Percentiles rank a stretch among this genome's conserved stretches.
Conservation (phyloP, 768 basidiomycete species). For the Lenzites betulinus region DNA sequence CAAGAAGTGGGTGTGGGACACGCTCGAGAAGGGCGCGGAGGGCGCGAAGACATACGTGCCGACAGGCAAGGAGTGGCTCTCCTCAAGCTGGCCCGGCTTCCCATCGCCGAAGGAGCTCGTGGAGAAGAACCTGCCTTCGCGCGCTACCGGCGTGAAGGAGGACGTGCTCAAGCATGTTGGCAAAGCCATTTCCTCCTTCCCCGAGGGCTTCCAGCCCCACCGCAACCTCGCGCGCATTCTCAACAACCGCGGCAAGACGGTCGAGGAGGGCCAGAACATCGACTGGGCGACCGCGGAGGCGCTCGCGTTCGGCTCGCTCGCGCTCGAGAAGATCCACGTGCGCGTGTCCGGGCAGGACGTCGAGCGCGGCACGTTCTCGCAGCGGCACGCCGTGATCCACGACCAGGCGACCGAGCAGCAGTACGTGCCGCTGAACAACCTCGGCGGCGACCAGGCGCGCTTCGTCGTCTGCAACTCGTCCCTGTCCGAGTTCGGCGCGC, state of each 20-base stretch:
- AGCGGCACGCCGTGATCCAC: slow-evolving; percentile 95
- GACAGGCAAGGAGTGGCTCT: slow-evolving; percentile 94
- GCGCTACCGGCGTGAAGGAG: slow-evolving; percentile 77
- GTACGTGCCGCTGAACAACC: slow-evolving; percentile 87
- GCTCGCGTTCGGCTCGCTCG: slow-evolving; percentile 91
- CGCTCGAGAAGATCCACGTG: slow-evolving; percentile 91
- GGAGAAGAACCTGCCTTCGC: slow-evolving; percentile 89
- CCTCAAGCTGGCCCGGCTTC: slow-evolving; percentile 97
- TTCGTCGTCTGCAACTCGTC: slow-evolving; percentile 98
- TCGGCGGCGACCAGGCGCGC: slow-evolving; percentile 84
- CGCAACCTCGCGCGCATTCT: slow-evolving; percentile 95
- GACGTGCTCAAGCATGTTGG: slow-evolving; percentile 84
- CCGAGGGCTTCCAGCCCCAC: slow-evolving; percentile 83
- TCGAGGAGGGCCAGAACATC: slow-evolving; percentile 90
- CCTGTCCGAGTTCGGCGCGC: slow-evolving; percentile 90
- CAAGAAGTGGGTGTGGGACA: slow-evolving; percentile 99
- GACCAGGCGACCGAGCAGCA: slow-evolving; percentile 93
- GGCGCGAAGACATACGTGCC: slow-evolving; percentile 96
- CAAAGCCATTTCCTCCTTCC: slow-evolving; percentile 82
- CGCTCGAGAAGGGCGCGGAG: slow-evolving; percentile 91
- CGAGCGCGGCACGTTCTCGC: slow-evolving; percentile 98
- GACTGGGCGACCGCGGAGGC: slow-evolving; percentile 99
- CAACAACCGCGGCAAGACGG: slow-evolving; percentile 81
- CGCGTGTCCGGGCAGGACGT: slow-evolving; percentile 98
- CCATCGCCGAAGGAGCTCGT: slow-evolving; percentile 95